A percentile compares a stretch with the other conserved stretches of the same genome.
Evolutionary conservation across 2,329 filamentous ascomycete genomes (phyloP).

Genomic region (Chaetomium globosum): DNA sequence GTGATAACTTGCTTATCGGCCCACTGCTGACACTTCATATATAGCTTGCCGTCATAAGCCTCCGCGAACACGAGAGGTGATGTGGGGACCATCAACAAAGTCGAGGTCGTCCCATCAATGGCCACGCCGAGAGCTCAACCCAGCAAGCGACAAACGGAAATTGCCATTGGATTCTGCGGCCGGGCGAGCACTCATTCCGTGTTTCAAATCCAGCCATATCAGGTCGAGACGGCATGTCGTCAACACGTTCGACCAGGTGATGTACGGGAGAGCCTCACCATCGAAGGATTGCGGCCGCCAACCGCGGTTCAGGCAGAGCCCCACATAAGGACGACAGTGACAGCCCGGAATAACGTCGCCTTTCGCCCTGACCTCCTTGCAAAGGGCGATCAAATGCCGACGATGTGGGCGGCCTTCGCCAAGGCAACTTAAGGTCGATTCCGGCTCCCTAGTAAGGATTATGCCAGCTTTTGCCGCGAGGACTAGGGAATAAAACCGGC

Average conservation of each 20-base stretch:
- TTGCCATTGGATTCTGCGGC: not conserved
- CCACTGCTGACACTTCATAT: conserved; percentile 32
- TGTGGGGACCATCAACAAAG: not conserved
- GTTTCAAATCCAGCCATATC: not conserved
- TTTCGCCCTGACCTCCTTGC: not conserved
- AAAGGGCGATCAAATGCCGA: not conserved
- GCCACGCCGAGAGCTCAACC: not conserved
- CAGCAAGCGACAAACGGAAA: not conserved
- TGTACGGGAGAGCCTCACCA: not conserved
- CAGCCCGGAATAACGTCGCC: not conserved
- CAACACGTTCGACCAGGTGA: not conserved
- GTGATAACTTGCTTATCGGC: not conserved
- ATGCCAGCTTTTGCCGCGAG: not conserved
- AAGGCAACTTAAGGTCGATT: not conserved
- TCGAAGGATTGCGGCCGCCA: not conserved
- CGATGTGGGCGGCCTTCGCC: not conserved
- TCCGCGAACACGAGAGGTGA: conserved; percentile 34
- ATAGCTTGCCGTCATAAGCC: conserved; percentile 41
- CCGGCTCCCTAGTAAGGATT: not conserved
- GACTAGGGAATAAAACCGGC: not conserved
- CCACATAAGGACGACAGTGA: not conserved
- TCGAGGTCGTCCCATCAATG: not conserved
- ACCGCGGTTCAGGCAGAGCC: not conserved
- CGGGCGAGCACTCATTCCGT: not conserved
- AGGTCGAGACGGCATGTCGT: not conserved